Percentiles rank a stretch among this genome's conserved stretches.
Conservation (phyloP, 192 early-diverging fungal genomes). For the Backusella circina region DNA sequence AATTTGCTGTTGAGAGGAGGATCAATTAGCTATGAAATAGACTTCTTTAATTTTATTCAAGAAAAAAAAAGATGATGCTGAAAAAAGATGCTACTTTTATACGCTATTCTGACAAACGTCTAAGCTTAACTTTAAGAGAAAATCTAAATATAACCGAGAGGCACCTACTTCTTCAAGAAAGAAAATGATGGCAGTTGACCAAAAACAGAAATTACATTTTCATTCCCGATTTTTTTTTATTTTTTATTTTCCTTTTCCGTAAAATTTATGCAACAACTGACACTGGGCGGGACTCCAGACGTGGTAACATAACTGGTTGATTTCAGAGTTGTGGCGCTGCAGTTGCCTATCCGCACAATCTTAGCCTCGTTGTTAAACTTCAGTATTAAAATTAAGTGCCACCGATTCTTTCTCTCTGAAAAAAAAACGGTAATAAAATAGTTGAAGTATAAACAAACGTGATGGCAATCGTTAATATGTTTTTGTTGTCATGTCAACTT, state of each 20-base stretch:
- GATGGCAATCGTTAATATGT: background rate
- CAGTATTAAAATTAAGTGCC: background rate
- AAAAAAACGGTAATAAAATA: background rate
- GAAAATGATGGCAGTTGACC: background rate
- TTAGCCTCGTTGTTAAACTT: background rate
- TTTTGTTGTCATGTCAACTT: background rate
- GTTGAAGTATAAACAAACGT: background rate
- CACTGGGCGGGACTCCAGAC: background rate
- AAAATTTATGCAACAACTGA: background rate
- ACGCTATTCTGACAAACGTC: background rate
- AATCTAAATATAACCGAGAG: slow-evolving; percentile 1
- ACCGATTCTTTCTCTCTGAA: background rate
- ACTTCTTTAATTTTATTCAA: background rate
- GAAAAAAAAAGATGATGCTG: background rate
- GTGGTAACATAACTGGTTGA: background rate
- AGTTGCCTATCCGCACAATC: background rate
- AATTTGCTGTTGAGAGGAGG: background rate
- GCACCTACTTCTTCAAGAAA: background rate
- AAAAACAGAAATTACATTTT: background rate
- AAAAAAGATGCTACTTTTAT: background rate
- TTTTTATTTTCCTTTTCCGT: background rate
- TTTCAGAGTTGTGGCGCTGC: background rate
- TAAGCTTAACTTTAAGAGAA: background rate
- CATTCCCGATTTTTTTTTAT: background rate
- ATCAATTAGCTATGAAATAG: background rate